Evolutionary conservation across 495 filamentous ascomycete genomes (phyloP).

Genomic region (Hypoxylon fragiforme): DNA sequence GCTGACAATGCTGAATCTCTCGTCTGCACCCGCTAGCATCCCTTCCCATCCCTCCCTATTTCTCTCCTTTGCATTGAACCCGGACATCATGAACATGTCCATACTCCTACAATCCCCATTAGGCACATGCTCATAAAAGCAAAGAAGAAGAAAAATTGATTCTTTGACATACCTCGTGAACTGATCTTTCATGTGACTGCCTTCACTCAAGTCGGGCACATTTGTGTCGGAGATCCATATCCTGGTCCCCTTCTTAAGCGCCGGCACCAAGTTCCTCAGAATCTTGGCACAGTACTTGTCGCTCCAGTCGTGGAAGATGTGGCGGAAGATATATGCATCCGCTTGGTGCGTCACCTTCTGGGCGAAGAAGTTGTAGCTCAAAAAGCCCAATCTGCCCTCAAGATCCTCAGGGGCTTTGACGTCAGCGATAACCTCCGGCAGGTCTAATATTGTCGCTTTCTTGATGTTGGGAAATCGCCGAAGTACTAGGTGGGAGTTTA

Average conservation of each 20-base stretch:
- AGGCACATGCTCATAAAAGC: not conserved
- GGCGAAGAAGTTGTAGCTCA: slow-evolving; percentile 56
- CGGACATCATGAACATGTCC: slow-evolving; percentile 32
- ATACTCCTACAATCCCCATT: slow-evolving; percentile 7
- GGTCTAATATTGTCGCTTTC: slow-evolving; percentile 22
- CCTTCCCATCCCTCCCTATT: slow-evolving; percentile 27
- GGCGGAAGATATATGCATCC: slow-evolving; percentile 56
- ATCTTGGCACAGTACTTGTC: slow-evolving; percentile 57
- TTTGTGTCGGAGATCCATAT: slow-evolving; percentile 54
- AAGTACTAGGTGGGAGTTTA: slow-evolving; percentile 12
- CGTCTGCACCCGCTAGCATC: slow-evolving; percentile 29
- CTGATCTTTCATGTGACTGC: slow-evolving; percentile 20
- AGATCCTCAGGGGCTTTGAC: slow-evolving; percentile 39
- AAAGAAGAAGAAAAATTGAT: too few relatives aligned
- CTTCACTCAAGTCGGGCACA: slow-evolving; percentile 38
- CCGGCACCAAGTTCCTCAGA: slow-evolving; percentile 53
- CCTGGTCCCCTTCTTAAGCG: slow-evolving; percentile 50
- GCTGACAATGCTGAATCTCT: slow-evolving; percentile 26
- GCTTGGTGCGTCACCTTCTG: slow-evolving; percentile 52
- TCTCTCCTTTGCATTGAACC: slow-evolving; percentile 36
- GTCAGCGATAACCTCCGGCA: slow-evolving; percentile 23
- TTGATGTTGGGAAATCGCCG: slow-evolving; percentile 31
- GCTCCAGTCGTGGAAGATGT: slow-evolving; percentile 59
- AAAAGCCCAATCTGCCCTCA: slow-evolving; percentile 41
- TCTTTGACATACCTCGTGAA: slow-evolving; percentile 17